Evolutionary conservation across 345 rosid genomes (phyloP), one percentile per base, ranked within the genome.

Genomic region (Bruguiera parviflora): DNA sequence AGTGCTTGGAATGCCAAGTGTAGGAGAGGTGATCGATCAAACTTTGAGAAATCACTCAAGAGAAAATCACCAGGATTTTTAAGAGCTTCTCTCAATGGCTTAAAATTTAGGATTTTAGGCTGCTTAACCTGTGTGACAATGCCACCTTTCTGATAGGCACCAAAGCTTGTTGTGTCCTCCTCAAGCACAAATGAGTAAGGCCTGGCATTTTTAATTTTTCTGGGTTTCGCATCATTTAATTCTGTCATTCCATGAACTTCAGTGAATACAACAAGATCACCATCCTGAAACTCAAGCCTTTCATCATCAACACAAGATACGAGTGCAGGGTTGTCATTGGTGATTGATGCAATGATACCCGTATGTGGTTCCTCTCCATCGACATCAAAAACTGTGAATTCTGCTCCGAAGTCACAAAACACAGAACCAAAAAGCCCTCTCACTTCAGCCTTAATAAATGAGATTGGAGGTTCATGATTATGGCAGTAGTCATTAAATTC

Each of bases 331-430:
- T 86, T 86, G 71, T 90, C 99, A 78, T 92, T 95, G 80, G 91
- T 86, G 73, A 95, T 85, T 61, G 98, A 92, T 13, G 98, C 99
- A 75, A 95, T 85, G 64, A 95, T 95, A 75, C 99, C 99, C 0
- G 94, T 92, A 75, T 86, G 94, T 11, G 98, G 98, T 39, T 92
- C 98, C 80, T 90, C 91, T 32, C 99, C 99, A 80, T 92, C 96
- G 71, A 90, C 98, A 82, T 95, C 99, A 15, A 84, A 68, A 72
- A 95, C 98, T 9, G 88, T 88, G 73, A 95, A 95, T 73, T 80
- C 87, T 59, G 98, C 94, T 61, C 99, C 99, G 78, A 95, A 95
- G 75, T 95, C 99, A 75, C 99, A 95, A 80, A 95, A 95, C 37
- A 95, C 80, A 15, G 93, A 85, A 66, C 98, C 99, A 85, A 95